Base-by-base conservation (phyloP, 139 green algal species). In the Micromonas commoda region DNA sequence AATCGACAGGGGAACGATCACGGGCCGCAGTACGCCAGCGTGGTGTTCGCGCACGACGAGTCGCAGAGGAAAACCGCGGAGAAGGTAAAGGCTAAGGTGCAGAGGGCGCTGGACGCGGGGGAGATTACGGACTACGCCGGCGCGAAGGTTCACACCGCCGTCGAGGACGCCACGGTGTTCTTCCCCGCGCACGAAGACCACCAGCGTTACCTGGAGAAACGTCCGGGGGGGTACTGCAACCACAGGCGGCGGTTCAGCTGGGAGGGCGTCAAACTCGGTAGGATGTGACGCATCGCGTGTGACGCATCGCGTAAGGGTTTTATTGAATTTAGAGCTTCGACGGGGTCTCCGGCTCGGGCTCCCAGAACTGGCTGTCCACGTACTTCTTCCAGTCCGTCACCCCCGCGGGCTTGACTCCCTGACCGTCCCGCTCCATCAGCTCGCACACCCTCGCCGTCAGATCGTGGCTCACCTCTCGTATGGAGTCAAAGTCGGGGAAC, bases 401-500 rank as follows among this genome's bases (percentile, higher is more conserved):
- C 9, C 45, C 45, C 45, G 16, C 45, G 9, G 9, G 9, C 45
- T 57, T 16, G 45, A 9, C 9, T 16, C 9, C 16, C 45, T 32
- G 20, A 23, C 63, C 63, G 20, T 32, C 6, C 23, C 23, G 24
- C n/a, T 33, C 38, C 21, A 75, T 75, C 38, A n/a, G 60, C 29
- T 60, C 68, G 21, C 20, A 4, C 4, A 75, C 33, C 4, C 6
- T 24, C 19, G 68, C 68, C 4, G 35, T 29, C 23, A 79, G 32
- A 2, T 66, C 63, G 9, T 45, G 21, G 32, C 32, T 73, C n/a
- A 71, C 73, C 33, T 79, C 73, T n/a, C 57, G 5, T 24, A 84
- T 84, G 60, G 9, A 28, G 32, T 39, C 37, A 34, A 84, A 63
- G 71, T 70, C 38, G 21, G 80, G 80, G 39, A 80, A 84, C 23